Percentiles rank a stretch among this genome's conserved stretches.
Evolutionary conservation across 495 filamentous ascomycete species (phyloP).

Genomic region (Corynascus novoguineensis): DNA sequence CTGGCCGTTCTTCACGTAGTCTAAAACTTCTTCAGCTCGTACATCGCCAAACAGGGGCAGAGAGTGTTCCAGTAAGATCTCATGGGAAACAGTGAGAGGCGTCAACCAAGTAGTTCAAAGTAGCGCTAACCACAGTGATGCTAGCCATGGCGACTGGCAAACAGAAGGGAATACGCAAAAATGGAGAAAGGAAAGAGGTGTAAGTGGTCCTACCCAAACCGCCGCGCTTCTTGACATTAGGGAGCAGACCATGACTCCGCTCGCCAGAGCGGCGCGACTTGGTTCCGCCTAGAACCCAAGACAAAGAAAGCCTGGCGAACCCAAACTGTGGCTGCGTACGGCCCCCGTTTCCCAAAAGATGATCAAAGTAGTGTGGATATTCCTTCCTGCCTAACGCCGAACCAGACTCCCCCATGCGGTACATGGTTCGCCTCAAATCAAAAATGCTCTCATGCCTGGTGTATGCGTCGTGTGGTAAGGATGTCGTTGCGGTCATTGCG

Average conservation of each 20-base stretch:
- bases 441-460: background rate
- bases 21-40: background rate
- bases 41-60: background rate
- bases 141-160: background rate
- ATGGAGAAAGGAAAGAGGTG: background rate
- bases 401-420: background rate
- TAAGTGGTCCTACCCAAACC: slow-evolving; percentile 4
- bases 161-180: background rate
- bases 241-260: background rate
- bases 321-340: background rate
- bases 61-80: background rate
- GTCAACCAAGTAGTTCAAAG: background rate
- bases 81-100: background rate
- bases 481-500: slow-evolving; percentile 12
- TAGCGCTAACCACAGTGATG: background rate
- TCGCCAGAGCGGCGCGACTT: background rate
- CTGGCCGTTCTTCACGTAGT: too few species aligned
- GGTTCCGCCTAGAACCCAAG: slow-evolving; percentile 3
- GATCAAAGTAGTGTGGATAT: background rate
- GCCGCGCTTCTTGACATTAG: slow-evolving; percentile 6
- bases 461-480: background rate
- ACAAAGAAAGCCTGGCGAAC: background rate
- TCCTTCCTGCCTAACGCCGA: background rate
- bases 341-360: background rate
- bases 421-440: background rate